Evolutionary conservation across 1,284 basidiomycete genomes (phyloP).

Genomic region (Moniliella sp.): DNA sequence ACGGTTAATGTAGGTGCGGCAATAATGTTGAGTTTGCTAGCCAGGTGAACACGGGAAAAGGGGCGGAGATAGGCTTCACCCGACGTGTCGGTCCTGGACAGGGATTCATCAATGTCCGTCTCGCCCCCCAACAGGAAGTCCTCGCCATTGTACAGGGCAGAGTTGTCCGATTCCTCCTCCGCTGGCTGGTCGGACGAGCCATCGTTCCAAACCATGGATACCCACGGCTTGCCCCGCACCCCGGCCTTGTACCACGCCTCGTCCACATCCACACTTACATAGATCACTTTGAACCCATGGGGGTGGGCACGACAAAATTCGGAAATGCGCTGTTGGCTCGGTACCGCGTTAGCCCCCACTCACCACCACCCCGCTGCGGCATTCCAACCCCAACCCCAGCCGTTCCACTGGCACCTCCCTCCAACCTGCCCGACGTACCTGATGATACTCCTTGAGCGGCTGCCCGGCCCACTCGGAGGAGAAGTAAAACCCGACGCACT

Average conservation of each 20-base stretch:
- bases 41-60: constrained; percentile 34
- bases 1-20: constrained; percentile 31
- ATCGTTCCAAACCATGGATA: constrained; percentile 35
- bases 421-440: not conserved
- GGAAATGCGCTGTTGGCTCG: constrained; percentile 7
- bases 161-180: no score
- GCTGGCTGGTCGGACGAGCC: no score
- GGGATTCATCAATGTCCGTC: constrained; percentile 30
- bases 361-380: constrained; percentile 4
- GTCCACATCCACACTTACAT: constrained; percentile 33
- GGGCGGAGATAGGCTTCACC: constrained; percentile 33
- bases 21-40: constrained; percentile 32
- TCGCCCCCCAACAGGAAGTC: constrained; percentile 35
- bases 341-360: constrained; percentile 8
- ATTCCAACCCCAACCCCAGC: no score
- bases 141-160: constrained; percentile 19
- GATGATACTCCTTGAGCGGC: constrained; percentile 16
- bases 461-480: constrained; percentile 25
- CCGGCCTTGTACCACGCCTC: constrained; percentile 26
- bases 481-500: constrained; percentile 34
- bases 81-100: constrained; percentile 15
- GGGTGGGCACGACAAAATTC: constrained; percentile 20
- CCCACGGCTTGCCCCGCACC: constrained; percentile 25
- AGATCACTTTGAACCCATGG: constrained; percentile 33
- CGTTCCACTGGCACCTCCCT: no score